A percentile compares a stretch with the other conserved stretches of the same genome.
Conservation (phyloP, 176 grass and related monocot genomes). For the Juncus inflexus region DNA sequence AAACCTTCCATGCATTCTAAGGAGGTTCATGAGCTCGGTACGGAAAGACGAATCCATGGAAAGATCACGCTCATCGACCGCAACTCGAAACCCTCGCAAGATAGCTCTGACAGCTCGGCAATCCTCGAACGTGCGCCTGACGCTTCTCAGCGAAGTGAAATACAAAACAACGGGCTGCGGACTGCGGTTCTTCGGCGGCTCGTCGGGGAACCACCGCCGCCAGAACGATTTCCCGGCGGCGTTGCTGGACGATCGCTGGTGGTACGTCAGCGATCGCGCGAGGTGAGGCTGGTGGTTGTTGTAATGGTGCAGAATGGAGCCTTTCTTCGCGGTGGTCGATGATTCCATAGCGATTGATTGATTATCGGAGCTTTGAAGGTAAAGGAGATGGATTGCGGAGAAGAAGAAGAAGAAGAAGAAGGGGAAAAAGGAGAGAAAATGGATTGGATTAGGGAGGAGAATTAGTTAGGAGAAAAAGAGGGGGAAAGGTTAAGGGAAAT, state of each 20-base stretch:
- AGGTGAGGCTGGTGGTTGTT: conserved; percentile 60
- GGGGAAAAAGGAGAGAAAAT: conserved; percentile 14
- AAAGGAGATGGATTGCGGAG: conserved; percentile 11
- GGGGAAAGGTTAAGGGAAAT: conserved; percentile 21
- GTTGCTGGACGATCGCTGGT: conserved; percentile 46
- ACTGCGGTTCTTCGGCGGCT: conserved; percentile 32
- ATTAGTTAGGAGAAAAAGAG: neutral
- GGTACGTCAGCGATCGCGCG: conserved; percentile 65
- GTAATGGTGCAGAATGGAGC: conserved; percentile 19
- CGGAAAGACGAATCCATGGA: conserved; percentile 85
- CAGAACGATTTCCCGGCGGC: conserved; percentile 32
- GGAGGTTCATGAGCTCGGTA: conserved; percentile 61
- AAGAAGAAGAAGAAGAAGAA: conserved; percentile 12
- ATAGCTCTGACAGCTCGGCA: conserved; percentile 71
- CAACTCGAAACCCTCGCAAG: conserved; percentile 68
- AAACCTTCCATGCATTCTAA: conserved; percentile 35
- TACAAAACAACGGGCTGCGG: conserved; percentile 80
- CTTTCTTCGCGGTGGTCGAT: conserved; percentile 32
- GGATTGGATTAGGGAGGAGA: too few species aligned
- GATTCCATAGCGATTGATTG: conserved; percentile 8
- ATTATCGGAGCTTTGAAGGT: neutral
- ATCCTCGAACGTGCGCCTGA: conserved; percentile 81
- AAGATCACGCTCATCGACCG: conserved; percentile 82
- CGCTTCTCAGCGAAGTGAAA: conserved; percentile 77
- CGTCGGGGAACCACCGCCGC: conserved; percentile 37